Conservation (phyloP, 257 asterid genomes). For the Parsonsia alboflavescens region DNA sequence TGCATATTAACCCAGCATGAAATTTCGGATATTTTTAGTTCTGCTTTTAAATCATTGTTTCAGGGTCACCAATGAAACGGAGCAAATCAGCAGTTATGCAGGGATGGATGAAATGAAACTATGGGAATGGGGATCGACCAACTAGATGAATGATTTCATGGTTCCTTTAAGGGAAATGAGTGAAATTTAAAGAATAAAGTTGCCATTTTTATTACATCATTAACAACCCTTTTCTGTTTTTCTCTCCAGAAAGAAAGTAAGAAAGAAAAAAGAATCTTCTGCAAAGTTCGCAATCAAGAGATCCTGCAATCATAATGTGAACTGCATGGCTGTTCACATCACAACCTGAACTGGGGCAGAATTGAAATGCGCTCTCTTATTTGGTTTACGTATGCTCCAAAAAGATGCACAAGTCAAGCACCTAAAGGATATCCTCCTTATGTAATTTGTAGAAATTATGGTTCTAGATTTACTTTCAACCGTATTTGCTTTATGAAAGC, state of each 20-base stretch:
- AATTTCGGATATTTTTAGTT: not conserved
- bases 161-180: not conserved
- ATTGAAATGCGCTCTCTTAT: constrained; percentile 31
- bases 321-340: not conserved
- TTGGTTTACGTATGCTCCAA: constrained; percentile 32
- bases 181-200: not conserved
- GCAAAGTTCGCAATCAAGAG: not conserved
- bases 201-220: not conserved
- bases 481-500: not conserved
- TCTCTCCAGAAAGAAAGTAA: too few species aligned
- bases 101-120: too few species aligned
- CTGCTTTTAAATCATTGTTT: not conserved
- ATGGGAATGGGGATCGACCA: not conserved
- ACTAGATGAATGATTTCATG: not conserved
- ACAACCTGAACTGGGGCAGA: constrained; percentile 37
- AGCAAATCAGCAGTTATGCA: not conserved
- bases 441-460: not conserved
- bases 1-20: not conserved
- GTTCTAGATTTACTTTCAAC: not conserved
- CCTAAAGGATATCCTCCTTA: not conserved
- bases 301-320: not conserved
- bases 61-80: not conserved
- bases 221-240: not conserved
- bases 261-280: too few species aligned
- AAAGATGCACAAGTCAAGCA: not conserved